Evolutionary conservation across 345 rosid species (phyloP).

Genomic region (Microthlaspi erraticum): DNA sequence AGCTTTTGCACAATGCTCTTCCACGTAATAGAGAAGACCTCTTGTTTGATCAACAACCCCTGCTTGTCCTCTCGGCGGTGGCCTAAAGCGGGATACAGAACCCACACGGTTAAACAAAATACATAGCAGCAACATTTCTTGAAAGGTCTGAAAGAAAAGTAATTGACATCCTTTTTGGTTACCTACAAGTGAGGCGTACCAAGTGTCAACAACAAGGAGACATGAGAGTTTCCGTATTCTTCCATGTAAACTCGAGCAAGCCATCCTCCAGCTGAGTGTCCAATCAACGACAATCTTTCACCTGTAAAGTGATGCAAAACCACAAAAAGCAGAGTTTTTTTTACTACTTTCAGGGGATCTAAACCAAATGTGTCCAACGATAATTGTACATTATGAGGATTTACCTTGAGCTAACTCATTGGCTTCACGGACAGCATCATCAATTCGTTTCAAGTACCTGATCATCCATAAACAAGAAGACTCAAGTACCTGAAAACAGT

Average conservation of each 20-base stretch:
- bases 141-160: neutral
- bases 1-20: conserved; percentile 73
- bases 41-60: conserved; percentile 95
- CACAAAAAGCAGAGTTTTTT: conserved; percentile 3
- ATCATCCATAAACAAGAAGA: conserved; percentile 13
- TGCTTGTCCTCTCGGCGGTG: conserved; percentile 79
- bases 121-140: conserved; percentile 1
- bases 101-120: conserved; percentile 6
- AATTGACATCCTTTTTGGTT: conserved; percentile 30
- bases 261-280: conserved; percentile 99
- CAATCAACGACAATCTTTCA: conserved; percentile 70
- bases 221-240: conserved; percentile 67
- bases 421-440: conserved; percentile 78
- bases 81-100: conserved; percentile 52
- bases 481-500: conserved; percentile 14
- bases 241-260: conserved; percentile 92
- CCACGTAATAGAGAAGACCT: conserved; percentile 82
- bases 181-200: conserved; percentile 98
- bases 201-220: conserved; percentile 80
- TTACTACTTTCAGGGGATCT: neutral
- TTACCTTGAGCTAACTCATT: conserved; percentile 69
- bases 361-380: neutral
- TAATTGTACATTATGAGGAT: neutral
- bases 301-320: conserved; percentile 48
- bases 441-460: conserved; percentile 80